Evolutionary conservation across 768 basidiomycete species (phyloP).

Genomic region (Mycena haematopus): DNA sequence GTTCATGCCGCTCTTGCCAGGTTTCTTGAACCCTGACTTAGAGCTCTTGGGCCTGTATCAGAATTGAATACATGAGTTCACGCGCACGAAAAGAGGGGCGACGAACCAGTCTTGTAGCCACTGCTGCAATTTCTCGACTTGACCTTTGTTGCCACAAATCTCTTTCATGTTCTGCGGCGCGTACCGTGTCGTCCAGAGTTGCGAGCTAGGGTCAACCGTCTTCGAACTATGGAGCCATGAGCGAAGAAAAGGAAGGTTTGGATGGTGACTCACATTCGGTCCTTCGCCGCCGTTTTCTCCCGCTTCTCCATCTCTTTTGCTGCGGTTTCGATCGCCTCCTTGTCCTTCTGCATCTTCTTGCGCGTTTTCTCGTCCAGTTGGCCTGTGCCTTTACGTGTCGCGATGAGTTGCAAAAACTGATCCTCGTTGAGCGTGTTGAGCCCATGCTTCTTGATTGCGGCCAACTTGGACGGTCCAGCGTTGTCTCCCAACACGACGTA

Average conservation of each 20-base stretch:
- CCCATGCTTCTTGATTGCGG: conserved; percentile 81
- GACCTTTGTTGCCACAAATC: conserved; percentile 93
- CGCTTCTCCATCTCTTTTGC: conserved; percentile 82
- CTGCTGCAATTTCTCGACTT: conserved; percentile 84
- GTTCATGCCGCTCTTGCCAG: conserved; percentile 90
- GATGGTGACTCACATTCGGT: conserved; percentile 27
- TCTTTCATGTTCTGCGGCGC: conserved; percentile 89
- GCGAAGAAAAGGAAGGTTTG: not conserved
- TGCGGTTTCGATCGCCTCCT: conserved; percentile 71
- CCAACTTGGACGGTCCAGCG: conserved; percentile 90
- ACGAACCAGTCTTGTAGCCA: conserved; percentile 91
- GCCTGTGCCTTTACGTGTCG: conserved; percentile 63
- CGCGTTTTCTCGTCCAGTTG: conserved; percentile 78
- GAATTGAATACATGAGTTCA: not conserved
- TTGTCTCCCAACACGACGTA: conserved; percentile 89
- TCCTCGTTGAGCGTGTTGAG: conserved; percentile 85
- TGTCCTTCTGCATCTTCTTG: conserved; percentile 83
- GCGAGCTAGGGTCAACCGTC: conserved; percentile 54
- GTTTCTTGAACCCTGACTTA: conserved; percentile 87
- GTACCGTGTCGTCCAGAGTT: conserved; percentile 96
- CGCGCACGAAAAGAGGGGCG: not conserved
- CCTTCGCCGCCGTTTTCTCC: conserved; percentile 61
- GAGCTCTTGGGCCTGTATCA: conserved; percentile 70
- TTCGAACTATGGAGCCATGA: conserved; percentile 32
- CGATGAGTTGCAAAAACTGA: conserved; percentile 84